Conservation (phyloP, 164 flowering plant species). For the Litsea cubeba region DNA sequence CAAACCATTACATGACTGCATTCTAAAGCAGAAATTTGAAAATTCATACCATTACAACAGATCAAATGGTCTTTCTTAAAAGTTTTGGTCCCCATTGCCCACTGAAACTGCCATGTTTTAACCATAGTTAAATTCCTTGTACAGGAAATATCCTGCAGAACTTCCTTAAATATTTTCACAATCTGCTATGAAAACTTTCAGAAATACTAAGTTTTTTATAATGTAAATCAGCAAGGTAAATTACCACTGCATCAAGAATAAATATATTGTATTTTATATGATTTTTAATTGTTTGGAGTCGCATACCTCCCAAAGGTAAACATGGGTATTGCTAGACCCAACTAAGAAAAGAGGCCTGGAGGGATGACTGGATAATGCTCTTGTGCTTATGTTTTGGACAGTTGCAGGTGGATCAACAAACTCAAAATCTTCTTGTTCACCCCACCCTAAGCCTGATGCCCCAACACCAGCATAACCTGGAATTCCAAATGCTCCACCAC, state of each 20-base stretch:
- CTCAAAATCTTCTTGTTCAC: conserved; percentile 70
- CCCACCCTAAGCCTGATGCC: conserved; percentile 85
- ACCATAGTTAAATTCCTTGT: background rate
- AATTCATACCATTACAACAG: background rate
- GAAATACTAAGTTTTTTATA: background rate
- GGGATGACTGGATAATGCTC: conserved; percentile 89
- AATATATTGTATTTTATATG: background rate
- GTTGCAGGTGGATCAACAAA: conserved; percentile 80
- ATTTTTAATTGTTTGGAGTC: background rate
- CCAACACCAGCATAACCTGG: conserved; percentile 83
- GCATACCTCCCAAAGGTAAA: conserved; percentile 96
- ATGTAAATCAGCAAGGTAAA: background rate
- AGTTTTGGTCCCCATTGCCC: background rate
- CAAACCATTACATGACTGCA: no score
- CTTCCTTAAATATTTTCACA: background rate
- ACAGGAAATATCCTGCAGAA: background rate
- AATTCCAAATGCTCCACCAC: conserved; percentile 70
- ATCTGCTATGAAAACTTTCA: background rate
- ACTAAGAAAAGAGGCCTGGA: conserved; percentile 86
- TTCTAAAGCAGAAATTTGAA: background rate
- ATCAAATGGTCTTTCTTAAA: background rate
- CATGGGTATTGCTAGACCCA: conserved; percentile 90
- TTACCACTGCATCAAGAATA: background rate
- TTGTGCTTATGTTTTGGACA: conserved; percentile 55
- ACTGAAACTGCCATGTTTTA: background rate